phyloP scores from a whole-genome alignment of 2,329 filamentous ascomycete species.

The Ceratocystis destructans region DNA sequence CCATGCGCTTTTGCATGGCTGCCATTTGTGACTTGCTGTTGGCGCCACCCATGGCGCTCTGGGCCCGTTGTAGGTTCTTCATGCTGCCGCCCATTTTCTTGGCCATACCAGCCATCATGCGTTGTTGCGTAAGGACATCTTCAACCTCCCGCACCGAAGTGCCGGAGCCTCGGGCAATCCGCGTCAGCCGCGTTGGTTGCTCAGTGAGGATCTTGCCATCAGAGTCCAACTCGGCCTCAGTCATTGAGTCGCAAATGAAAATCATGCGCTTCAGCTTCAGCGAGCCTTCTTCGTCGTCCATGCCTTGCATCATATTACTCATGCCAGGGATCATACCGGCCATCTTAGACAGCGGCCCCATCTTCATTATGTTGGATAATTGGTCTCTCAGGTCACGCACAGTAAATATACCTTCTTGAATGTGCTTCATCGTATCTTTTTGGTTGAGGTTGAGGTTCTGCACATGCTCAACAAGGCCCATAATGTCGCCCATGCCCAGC shows the following conservation, averaged over 20 bases:
- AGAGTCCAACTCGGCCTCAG: constrained; percentile 82
- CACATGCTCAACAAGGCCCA: constrained; percentile 88
- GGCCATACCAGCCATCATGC: constrained; percentile 98
- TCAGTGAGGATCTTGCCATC: constrained; percentile 92
- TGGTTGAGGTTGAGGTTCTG: constrained; percentile 91
- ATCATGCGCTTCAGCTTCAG: constrained; percentile 95
- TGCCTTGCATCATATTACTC: constrained; percentile 81
- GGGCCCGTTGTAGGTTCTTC: constrained; percentile 92
- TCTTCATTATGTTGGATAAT: constrained; percentile 97
- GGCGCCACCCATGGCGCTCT: constrained; percentile 77
- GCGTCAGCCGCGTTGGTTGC: constrained; percentile 82
- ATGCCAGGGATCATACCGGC: constrained; percentile 97
- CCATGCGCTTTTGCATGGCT: constrained; percentile 96
- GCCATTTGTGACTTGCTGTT: constrained; percentile 78
- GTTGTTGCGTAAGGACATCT: constrained; percentile 90
- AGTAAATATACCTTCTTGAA: constrained; percentile 91
- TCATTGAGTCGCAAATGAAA: constrained; percentile 98
- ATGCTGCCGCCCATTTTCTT: constrained; percentile 98
- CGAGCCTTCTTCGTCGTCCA: constrained; percentile 94
- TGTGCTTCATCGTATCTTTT: constrained; percentile 98
- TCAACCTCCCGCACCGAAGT: constrained; percentile 88
- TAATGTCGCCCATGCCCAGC: constrained; percentile 94
- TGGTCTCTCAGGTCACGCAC: constrained; percentile 90
- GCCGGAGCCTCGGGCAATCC: constrained; percentile 78
- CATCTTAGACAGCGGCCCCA: constrained; percentile 95